Evolutionary conservation across 306 rosid species (phyloP).

Genomic region (Vigna hirtella): DNA sequence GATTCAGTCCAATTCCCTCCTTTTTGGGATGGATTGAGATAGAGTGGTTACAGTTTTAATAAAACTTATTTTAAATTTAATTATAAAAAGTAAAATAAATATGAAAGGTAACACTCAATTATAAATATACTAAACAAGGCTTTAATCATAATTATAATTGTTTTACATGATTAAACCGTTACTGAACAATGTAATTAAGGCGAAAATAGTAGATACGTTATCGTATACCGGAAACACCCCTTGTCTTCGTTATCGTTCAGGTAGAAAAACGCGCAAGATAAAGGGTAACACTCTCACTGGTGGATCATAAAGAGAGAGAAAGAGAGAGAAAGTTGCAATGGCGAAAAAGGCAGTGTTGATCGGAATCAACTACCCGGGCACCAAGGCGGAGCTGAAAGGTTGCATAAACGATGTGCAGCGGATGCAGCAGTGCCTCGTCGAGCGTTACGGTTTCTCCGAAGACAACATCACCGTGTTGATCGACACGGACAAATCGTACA

Average conservation of each 20-base stretch:
- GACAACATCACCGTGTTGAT: constrained; percentile 75
- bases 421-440: constrained; percentile 63
- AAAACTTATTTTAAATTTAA: too few relatives aligned
- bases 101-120: too few relatives aligned
- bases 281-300: not conserved
- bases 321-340: constrained; percentile 40
- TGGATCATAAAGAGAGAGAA: not conserved
- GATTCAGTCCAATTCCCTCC: too few relatives aligned
- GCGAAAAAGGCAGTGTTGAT: constrained; percentile 82
- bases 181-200: too few relatives aligned
- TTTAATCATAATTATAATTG: too few relatives aligned
- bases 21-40: too few relatives aligned
- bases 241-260: not conserved
- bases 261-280: not conserved
- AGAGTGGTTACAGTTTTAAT: too few relatives aligned
- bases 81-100: too few relatives aligned
- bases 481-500: constrained; percentile 75
- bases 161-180: too few relatives aligned
- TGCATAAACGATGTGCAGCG: constrained; percentile 87
- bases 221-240: not conserved
- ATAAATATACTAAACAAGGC: too few relatives aligned
- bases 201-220: not conserved
- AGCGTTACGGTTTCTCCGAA: constrained; percentile 70
- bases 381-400: constrained; percentile 85
- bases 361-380: constrained; percentile 87